phyloP scores from a whole-genome alignment of 1,139 yeast genomes.

The Ogataea hybrid region DNA sequence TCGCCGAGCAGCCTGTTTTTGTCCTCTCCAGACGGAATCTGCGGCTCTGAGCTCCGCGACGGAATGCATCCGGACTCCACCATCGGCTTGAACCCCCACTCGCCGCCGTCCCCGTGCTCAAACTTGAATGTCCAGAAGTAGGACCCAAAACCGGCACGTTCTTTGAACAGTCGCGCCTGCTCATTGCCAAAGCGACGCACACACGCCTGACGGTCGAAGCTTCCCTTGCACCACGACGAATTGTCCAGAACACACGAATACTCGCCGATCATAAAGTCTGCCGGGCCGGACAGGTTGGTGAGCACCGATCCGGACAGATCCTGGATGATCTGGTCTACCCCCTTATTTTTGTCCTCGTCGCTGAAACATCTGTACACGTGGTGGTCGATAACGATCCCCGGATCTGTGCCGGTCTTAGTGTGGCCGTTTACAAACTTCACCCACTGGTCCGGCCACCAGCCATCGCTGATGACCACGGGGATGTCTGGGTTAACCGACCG shows the following conservation, averaged over 20 bases:
- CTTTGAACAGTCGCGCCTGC: constrained; percentile 43
- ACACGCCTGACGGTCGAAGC: constrained; percentile 42
- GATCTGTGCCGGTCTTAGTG: constrained; percentile 34
- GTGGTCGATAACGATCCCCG: constrained; percentile 75
- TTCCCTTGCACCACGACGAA: constrained; percentile 58
- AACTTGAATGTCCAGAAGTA: constrained; percentile 93
- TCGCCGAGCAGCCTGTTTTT: constrained; percentile 42
- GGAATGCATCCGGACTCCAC: constrained; percentile 61
- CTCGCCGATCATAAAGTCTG: constrained; percentile 84
- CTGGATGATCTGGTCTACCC: constrained; percentile 60
- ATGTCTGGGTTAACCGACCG: constrained; percentile 52
- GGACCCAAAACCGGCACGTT: constrained; percentile 63
- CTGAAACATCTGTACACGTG: constrained; percentile 88
- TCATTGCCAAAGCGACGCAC: constrained; percentile 46
- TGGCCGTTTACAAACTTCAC: constrained; percentile 57
- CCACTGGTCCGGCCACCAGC: constrained; percentile 91
- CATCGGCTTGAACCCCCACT: constrained; percentile 92
- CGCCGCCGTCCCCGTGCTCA: constrained; percentile 88
- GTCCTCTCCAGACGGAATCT: constrained; percentile 40
- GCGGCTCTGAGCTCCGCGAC: constrained; percentile 23
- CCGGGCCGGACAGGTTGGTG: constrained; percentile 50
- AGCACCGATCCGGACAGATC: constrained; percentile 56
- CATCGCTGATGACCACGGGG: constrained; percentile 85
- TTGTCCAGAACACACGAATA: constrained; percentile 86
- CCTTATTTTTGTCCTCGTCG: constrained; percentile 64